These are phyloP conservation scores for Fusarium anthophilum DNA, from an alignment of 2,329 filamentous ascomycete species.

Conservation along the genomic window DNA sequence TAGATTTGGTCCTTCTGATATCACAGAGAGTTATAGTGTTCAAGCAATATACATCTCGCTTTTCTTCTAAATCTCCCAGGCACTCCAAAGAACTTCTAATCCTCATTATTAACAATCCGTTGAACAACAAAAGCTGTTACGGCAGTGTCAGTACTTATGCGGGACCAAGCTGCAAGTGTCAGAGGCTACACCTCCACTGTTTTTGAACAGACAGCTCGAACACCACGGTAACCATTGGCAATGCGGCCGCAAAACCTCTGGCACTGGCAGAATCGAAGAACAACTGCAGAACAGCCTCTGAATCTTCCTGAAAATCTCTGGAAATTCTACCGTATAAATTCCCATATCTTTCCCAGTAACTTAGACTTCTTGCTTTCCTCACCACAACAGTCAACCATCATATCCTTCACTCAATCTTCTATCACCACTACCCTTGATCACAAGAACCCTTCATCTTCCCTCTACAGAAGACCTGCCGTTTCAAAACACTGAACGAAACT, in stretches of 20 bases:
- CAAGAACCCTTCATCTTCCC: not conserved
- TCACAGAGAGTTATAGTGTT: not conserved
- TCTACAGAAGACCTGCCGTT: not conserved
- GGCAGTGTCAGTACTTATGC: not conserved
- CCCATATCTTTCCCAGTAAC: not conserved
- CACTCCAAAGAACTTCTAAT: too few relatives aligned
- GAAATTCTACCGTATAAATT: not conserved
- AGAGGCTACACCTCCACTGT: not conserved
- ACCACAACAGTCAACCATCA: not conserved
- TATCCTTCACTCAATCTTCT: not conserved
- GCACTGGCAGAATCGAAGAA: not conserved
- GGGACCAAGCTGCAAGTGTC: not conserved
- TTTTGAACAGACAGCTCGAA: not conserved
- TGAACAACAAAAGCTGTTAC: fast-evolving
- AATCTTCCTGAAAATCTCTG: fast-evolving
- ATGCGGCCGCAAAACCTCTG: not conserved
- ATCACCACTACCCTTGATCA: not conserved
- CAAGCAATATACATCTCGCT: not conserved
- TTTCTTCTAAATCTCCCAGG: not conserved
- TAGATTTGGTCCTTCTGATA: fast-evolving
- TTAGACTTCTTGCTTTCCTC: not conserved
- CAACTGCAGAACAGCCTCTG: not conserved
- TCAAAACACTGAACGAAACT: not conserved
- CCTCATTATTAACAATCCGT: fast-evolving
- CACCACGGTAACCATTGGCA: not conserved